These are phyloP conservation scores for Hypoxylon sp. DNA, from an alignment of 2,329 filamentous ascomycete genomes.

Conservation along the genomic window DNA sequence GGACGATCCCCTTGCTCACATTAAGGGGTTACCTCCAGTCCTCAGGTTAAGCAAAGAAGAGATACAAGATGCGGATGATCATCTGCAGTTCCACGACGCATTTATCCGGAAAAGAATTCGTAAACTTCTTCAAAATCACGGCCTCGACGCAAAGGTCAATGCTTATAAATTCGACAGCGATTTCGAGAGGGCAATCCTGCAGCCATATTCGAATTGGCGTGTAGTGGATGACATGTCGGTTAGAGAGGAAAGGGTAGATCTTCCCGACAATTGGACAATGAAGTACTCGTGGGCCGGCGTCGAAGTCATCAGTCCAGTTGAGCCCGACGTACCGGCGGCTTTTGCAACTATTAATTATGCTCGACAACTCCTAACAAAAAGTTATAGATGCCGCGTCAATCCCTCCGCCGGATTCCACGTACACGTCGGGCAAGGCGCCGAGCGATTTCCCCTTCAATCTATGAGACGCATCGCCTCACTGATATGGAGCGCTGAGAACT, in stretches of 20 bases:
- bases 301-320: slow-evolving; percentile 36
- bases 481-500: slow-evolving; percentile 36
- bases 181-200: background rate
- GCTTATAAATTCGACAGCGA: background rate
- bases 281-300: slow-evolving; percentile 25
- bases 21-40: slow-evolving; percentile 23
- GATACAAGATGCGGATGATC: background rate
- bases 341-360: slow-evolving; percentile 35
- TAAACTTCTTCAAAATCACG: slow-evolving; percentile 4
- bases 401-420: slow-evolving; percentile 42
- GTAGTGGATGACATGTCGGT: background rate
- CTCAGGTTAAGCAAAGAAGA: background rate
- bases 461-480: slow-evolving; percentile 35
- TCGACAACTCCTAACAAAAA: slow-evolving; percentile 21
- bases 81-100: background rate
- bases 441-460: slow-evolving; percentile 23
- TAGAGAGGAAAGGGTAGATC: no score
- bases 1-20: slow-evolving; percentile 2
- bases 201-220: background rate
- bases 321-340: slow-evolving; percentile 20
- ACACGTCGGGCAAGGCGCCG: slow-evolving; percentile 42
- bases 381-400: slow-evolving; percentile 34
- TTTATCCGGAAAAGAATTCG: background rate
- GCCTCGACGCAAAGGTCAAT: background rate
- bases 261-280: background rate